Base-by-base conservation (phyloP, 2,329 filamentous ascomycete genomes). In the Acrocalymma vagum region DNA sequence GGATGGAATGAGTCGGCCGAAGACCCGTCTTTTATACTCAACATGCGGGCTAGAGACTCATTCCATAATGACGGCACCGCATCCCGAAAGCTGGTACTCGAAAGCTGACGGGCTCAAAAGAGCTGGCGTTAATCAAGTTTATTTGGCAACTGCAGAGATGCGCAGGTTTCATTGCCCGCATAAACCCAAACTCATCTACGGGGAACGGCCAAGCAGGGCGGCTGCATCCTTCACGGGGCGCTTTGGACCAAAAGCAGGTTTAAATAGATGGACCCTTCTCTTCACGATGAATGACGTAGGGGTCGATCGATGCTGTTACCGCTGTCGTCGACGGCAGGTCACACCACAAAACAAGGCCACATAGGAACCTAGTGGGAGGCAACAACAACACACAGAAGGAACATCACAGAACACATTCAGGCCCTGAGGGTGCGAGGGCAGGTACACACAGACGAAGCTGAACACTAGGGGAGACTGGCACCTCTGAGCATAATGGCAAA, bases 291-390 rank as follows among this genome's bases (percentile, higher is more conserved):
- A 6, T 15, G 32, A 36, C 32, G 13, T 26, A 14, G 18, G 14
- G 13, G 32, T 15, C n/a, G n/a, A n/a, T n/a, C n/a, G n/a, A 35
- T 38, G 32, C 43, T 38, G 24, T 37, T 44, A 29, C 18, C 27
- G 32, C 32, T 44, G 39, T 25, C 35, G 18, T 42, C 21, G 25
- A 21, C 24, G 31, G 36, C 35, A 47, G 32, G 32, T 44, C 33
- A 50, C 32, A 36, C 48, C 25, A 48, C 32, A 49, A 28, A 49
- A 44, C 37, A 45, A 36, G 13, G 37, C 44, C 40, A 31, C 29
- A 51, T 48, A 48, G 38, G 35, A 47, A 47, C 44, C 45, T 48
- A 48, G 33, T 45, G 25, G 45, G 29, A 18, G 22, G 41, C 29
- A 25, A 23, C 29, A n/a, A 41, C 32, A 45, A 48, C 21, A 48